Percentiles rank a stretch among this genome's conserved stretches.
phyloP scores from a whole-genome alignment of 73 alveolate species.

The Tetrahymena borealis region DNA sequence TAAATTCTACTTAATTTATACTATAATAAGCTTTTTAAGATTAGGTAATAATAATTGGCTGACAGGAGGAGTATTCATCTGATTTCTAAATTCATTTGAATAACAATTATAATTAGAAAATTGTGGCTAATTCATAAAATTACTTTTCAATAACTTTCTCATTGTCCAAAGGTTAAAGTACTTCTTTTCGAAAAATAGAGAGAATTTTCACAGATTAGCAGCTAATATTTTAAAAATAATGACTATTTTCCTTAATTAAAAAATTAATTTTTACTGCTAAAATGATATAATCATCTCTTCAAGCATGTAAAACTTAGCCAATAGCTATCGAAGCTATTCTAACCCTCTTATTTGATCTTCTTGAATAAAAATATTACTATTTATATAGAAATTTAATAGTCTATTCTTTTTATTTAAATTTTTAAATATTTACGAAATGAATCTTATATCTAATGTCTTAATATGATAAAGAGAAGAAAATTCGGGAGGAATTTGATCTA shows the following conservation, averaged over 20 bases:
- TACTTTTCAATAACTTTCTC: too few relatives aligned
- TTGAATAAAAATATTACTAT: neutral
- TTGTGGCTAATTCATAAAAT: too few relatives aligned
- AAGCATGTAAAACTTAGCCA: neutral
- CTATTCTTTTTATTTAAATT: neutral
- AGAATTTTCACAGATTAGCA: neutral
- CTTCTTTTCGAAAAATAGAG: neutral
- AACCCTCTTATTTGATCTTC: neutral
- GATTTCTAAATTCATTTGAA: too few relatives aligned
- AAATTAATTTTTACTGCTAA: neutral
- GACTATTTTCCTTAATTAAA: neutral
- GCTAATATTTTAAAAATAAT: neutral
- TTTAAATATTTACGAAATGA: neutral
- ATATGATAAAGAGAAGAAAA: neutral
- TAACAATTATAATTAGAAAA: too few relatives aligned
- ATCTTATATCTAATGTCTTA: neutral
- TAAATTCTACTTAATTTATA: neutral
- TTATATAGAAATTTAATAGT: neutral
- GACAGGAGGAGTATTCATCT: too few relatives aligned
- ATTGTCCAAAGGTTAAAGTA: too few relatives aligned
- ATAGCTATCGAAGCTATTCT: neutral
- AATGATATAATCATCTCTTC: neutral
- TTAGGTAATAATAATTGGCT: too few relatives aligned
- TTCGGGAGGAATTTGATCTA: neutral
- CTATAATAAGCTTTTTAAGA: too few relatives aligned